Base-by-base conservation (phyloP, 2,329 filamentous ascomycete species). In the Ambrosiella beaveri region DNA sequence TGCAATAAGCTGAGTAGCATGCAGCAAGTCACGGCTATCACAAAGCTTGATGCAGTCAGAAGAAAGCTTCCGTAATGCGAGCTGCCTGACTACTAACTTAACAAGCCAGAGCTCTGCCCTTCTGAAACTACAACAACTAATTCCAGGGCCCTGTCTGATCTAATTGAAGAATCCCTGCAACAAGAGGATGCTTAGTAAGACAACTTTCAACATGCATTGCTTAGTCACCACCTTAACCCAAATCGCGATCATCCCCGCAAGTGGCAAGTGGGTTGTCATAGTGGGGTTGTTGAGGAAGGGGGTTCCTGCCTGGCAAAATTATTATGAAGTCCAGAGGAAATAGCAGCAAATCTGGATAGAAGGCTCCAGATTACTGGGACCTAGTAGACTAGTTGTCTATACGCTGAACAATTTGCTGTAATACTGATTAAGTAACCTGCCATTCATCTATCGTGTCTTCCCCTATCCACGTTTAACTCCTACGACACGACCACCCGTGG, bases 401-500 rank as follows among this genome's bases (percentile, higher is more conserved):
- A 6, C 49, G 19, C 27, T 36, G 54, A 56, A 38, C 27, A 36
- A 41, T 56, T 56, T 56, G 40, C 54, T 47, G 19, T 37, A 53
- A 36, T 53, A 37, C 35, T 38, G 15, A 37, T 15, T 27, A 8
- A 45, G 47, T 47, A 17, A 36, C 13, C 44, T 35, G 41, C 51
- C 41, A 44, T 39, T 27, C 15, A 55, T 55, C 52, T 44, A 55
- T 55, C 53, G 53, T 54, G 36, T 55, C 57, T 59, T 59, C 52
- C 51, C 57, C 57, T 59, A 59, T 55, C 44, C 40, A 47, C 44
- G 35, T 47, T 37, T 15, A 56, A 50, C 38, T 39, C 55, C 39
- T 17, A 51, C 41, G 54, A 36, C 65, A 66, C 64, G 63, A 64
- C 63, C 59, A 62, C 62, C 61, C 62, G 63, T 66, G 61, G 65